Conservation (phyloP, 1,139 yeast genomes). For the Geotrichum siamense region DNA sequence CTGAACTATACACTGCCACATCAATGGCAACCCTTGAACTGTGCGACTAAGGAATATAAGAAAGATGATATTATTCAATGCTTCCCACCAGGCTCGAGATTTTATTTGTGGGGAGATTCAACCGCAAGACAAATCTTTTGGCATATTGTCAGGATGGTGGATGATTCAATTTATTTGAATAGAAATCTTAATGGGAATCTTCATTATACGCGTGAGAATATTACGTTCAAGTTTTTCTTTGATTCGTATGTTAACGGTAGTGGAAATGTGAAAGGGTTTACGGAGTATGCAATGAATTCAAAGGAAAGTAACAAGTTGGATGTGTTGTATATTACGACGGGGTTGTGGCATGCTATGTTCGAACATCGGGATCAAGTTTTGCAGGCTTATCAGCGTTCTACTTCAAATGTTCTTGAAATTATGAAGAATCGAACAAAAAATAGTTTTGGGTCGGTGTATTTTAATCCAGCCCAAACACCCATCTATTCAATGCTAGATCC, state of each 20-base stretch:
- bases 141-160: constrained; percentile 8
- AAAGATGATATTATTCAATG: constrained; percentile 8
- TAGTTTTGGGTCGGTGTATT: constrained; percentile 15
- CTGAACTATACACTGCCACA: constrained; percentile 10
- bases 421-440: constrained; percentile 5
- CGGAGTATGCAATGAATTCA: background rate
- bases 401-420: constrained; percentile 8
- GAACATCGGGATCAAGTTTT: constrained; percentile 13
- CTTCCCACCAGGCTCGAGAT: constrained; percentile 8
- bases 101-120: constrained; percentile 17
- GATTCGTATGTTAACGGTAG: constrained; percentile 15
- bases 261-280: background rate
- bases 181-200: constrained; percentile 10
- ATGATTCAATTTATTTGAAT: constrained; percentile 6
- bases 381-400: constrained; percentile 6
- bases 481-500: constrained; percentile 3
- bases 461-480: constrained; percentile 17
- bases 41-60: constrained; percentile 7
- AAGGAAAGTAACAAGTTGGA: background rate
- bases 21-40: constrained; percentile 15
- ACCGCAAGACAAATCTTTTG: constrained; percentile 16
- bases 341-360: constrained; percentile 19
- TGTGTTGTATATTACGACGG: constrained; percentile 16
- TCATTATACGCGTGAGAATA: constrained; percentile 5
- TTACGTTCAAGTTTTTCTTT: constrained; percentile 12